These are phyloP conservation scores for Populus tomentosa DNA, from an alignment of 441 rosid genomes.

Conservation along the genomic window DNA sequence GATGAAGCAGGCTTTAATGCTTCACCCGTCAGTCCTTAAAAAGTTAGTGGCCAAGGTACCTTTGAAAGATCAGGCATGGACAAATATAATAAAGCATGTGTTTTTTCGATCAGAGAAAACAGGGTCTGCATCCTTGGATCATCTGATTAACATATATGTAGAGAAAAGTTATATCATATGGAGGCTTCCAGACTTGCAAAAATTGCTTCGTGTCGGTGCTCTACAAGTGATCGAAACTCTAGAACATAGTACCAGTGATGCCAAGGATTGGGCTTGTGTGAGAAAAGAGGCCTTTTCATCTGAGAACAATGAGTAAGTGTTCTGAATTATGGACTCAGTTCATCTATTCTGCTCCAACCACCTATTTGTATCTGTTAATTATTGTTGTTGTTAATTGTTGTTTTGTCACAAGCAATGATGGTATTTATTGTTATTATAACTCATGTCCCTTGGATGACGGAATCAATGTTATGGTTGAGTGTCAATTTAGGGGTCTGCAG, in stretches of 20 bases:
- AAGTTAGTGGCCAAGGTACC: slow-evolving; percentile 80
- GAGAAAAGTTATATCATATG: slow-evolving; percentile 81
- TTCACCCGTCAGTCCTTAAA: slow-evolving; percentile 72
- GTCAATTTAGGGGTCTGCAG: neutral
- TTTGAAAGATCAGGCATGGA: slow-evolving; percentile 73
- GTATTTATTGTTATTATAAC: neutral
- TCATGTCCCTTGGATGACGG: neutral
- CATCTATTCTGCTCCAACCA: neutral
- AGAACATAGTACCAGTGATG: slow-evolving; percentile 49
- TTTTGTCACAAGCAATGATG: neutral
- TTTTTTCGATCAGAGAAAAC: slow-evolving; percentile 62
- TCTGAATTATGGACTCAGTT: slow-evolving; percentile 7
- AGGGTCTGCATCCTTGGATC: slow-evolving; percentile 70
- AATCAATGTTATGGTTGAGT: neutral
- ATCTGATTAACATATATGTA: slow-evolving; percentile 67
- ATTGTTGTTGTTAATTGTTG: neutral
- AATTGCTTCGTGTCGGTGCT: slow-evolving; percentile 56
- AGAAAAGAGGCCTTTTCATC: slow-evolving; percentile 78
- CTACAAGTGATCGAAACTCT: slow-evolving; percentile 47
- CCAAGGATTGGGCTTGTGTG: slow-evolving; percentile 73
- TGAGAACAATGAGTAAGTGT: slow-evolving; percentile 75
- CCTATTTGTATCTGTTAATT: neutral
- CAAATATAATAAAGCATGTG: slow-evolving; percentile 55
- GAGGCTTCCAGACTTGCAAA: slow-evolving; percentile 90
- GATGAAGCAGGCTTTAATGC: slow-evolving; percentile 88